These are phyloP conservation scores for Pyrenophora graminea DNA, from an alignment of 2,329 filamentous ascomycete genomes.

Conservation along the genomic window DNA sequence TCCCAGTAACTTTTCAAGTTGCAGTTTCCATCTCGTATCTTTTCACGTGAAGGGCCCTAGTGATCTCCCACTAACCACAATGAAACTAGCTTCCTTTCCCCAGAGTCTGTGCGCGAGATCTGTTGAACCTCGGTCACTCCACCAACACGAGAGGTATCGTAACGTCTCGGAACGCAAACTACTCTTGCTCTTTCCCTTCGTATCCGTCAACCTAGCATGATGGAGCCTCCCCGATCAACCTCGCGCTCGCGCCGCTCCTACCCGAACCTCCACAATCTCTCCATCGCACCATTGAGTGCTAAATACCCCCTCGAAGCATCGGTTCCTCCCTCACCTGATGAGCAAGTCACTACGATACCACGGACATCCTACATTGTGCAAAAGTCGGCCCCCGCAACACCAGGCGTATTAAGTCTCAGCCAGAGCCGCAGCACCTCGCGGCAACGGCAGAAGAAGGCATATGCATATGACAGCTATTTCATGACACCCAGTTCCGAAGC, in stretches of 20 bases:
- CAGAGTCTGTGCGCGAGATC: constrained; percentile 26
- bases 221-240: constrained; percentile 32
- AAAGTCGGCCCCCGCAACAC: constrained; percentile 54
- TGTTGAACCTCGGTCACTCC: constrained; percentile 35
- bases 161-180: background rate
- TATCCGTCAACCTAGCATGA: constrained; percentile 9
- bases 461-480: constrained; percentile 43
- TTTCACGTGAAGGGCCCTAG: background rate
- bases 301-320: constrained; percentile 57
- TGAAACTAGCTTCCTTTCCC: constrained; percentile 16
- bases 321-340: constrained; percentile 41
- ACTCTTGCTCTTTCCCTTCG: background rate
- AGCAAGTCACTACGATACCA: constrained; percentile 32
- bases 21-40: background rate
- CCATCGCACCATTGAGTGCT: constrained; percentile 63
- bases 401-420: constrained; percentile 53
- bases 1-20: background rate
- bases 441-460: constrained; percentile 43
- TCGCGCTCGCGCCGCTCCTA: constrained; percentile 57
- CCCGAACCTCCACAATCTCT: constrained; percentile 63
- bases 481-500: constrained; percentile 25
- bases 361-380: constrained; percentile 54
- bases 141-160: constrained; percentile 13
- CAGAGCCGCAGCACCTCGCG: constrained; percentile 43
- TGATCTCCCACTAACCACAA: constrained; percentile 25